phyloP scores from a whole-genome alignment of 345 rosid genomes.

The Populus alba region DNA sequence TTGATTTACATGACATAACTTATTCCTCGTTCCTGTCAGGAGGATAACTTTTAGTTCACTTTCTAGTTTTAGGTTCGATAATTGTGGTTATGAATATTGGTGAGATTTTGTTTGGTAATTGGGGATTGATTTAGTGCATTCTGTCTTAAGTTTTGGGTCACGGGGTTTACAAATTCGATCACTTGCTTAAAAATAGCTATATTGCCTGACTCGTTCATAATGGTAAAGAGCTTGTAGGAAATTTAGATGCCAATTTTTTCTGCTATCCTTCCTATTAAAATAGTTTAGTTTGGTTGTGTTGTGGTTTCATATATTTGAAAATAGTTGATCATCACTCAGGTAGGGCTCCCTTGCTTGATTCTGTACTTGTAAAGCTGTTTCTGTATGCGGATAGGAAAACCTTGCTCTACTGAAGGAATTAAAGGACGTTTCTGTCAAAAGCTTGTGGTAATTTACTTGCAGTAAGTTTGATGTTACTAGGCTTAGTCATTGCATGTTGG shows the following conservation, averaged over 20 bases:
- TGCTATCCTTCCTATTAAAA: neutral
- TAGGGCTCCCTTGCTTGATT: neutral
- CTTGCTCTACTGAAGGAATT: neutral
- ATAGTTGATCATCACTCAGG: neutral
- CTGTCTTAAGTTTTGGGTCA: neutral
- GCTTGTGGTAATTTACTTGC: neutral
- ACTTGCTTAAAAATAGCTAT: neutral
- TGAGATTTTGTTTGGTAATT: neutral
- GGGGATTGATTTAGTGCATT: neutral
- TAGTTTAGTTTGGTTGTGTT: neutral
- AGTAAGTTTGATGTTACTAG: neutral
- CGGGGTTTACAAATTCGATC: neutral
- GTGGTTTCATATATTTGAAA: neutral
- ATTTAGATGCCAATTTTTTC: neutral
- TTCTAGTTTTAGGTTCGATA: neutral
- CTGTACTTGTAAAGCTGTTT: neutral
- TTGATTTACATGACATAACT: neutral
- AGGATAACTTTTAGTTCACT: neutral
- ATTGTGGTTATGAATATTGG: neutral
- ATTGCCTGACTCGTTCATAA: neutral
- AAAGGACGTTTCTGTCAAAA: neutral
- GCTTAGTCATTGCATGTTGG: neutral
- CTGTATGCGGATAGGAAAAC: neutral
- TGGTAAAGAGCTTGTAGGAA: neutral
- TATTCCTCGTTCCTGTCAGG: neutral